Base-by-base conservation (phyloP, 225 moss, liverwort and hornwort genomes). In the Takakia lepidozioides region DNA sequence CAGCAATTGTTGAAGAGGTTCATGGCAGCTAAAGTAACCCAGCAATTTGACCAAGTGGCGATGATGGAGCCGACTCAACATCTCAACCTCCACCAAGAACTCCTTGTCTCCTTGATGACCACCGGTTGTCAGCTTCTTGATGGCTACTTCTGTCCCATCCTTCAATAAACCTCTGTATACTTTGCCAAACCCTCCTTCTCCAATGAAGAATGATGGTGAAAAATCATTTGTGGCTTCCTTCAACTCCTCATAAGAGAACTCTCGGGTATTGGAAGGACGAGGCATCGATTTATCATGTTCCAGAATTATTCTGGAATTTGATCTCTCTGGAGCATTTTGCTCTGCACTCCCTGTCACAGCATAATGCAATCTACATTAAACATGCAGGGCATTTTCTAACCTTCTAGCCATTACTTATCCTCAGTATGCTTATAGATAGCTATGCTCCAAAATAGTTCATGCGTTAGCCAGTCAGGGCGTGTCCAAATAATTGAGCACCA, bases 51-150 rank as follows among this genome's bases (percentile, higher is more conserved):
- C 92, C 55, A 93, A 88, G 63, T 93, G 87, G 8, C 92, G 82
- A 54, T 93, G 92, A 56, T 93, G 92, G 49, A 93, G 73, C 53
- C 92, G 72, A 64, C 85, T 88, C 32, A 93, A 84, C 92, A 93
- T 93, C 83, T 93, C 92, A 40, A 93, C 92, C 80, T 93, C 92
- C 45, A 93, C 92, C 57, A 93, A 66, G 62, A 93, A 93, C 59
- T 93, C 92, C 25, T 83, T 80, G 46, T 93, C 92, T 48, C 92
- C 92, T 61, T 93, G 92, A 36, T 93, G 80, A 32, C 92, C 92
- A 56, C 92, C 92, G 65, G 72, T 85, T 18, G 92, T 88, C 59
- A 93, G 71, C 69, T 88, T 93, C 43, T 93, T 93, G 30, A 93
- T 88, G 32, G 92, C 92, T 60, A 93, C 92, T 52, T 85, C 87